phyloP scores from a whole-genome alignment of 148 eudicot genomes.

The Simmondsia chinensis region DNA sequence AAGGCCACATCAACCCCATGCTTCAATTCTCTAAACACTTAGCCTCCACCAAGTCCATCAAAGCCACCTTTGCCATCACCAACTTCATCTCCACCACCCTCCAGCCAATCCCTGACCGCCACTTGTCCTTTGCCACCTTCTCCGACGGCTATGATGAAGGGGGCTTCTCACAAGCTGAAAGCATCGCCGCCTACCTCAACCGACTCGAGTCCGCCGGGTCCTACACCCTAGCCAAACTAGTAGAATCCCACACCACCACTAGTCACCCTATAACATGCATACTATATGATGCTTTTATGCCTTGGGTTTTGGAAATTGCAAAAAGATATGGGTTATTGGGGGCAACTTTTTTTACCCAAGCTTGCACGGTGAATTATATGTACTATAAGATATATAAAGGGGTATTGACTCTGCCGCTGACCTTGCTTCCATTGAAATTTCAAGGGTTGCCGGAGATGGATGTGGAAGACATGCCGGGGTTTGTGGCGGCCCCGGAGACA shows the following conservation, averaged over 20 bases:
- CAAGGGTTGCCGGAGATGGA: constrained; percentile 46
- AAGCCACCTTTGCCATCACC: constrained; percentile 33
- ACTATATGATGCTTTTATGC: constrained; percentile 34
- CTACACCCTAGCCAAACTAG: constrained; percentile 14
- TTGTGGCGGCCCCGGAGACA: constrained; percentile 22
- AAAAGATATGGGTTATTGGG: constrained; percentile 17
- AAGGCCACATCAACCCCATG: constrained; percentile 53
- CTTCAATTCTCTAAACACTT: constrained; percentile 37
- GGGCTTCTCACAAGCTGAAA: constrained; percentile 15
- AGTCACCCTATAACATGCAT: constrained; percentile 24
- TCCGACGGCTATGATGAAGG: constrained; percentile 42
- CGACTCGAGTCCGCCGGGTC: constrained; percentile 19
- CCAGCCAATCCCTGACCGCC: constrained; percentile 10
- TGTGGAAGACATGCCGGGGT: constrained; percentile 38
- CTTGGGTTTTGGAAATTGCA: constrained; percentile 33
- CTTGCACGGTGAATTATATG: constrained; percentile 28
- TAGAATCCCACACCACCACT: constrained; percentile 8
- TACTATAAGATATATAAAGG: constrained; percentile 17
- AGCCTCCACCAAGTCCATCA: constrained; percentile 30
- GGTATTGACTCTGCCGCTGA: constrained; percentile 16
- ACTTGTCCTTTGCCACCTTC: constrained; percentile 23
- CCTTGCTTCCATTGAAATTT: constrained; percentile 14
- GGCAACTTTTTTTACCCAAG: constrained; percentile 40
- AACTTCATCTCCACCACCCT: constrained; percentile 17
- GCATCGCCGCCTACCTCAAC: constrained; percentile 14